phyloP scores from a whole-genome alignment of 805 yeast species.

The Candida ficus region DNA sequence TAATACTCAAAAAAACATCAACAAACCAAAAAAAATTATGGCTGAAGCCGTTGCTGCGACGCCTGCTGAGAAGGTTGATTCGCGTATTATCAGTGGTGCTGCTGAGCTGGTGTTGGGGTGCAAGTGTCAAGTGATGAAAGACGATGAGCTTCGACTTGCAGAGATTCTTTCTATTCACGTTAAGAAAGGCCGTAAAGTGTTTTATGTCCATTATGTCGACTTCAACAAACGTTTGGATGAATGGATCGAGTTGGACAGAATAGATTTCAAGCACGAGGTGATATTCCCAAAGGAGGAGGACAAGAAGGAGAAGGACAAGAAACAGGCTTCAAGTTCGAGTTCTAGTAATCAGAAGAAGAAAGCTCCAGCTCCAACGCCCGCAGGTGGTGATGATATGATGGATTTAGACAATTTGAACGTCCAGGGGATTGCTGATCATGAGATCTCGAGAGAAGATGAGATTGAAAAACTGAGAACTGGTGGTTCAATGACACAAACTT shows the following conservation, averaged over 20 bases:
- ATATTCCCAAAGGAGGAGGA: slow-evolving; percentile 61
- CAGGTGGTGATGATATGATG: slow-evolving; percentile 53
- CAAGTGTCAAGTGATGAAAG: slow-evolving; percentile 77
- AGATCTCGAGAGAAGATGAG: slow-evolving; percentile 83
- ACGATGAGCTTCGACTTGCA: slow-evolving; percentile 73
- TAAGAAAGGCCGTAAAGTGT: slow-evolving; percentile 71
- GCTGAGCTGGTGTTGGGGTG: slow-evolving; percentile 69
- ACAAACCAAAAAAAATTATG: too few species aligned
- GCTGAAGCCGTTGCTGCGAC: too few species aligned
- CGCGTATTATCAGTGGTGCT: slow-evolving; percentile 23
- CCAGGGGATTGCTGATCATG: slow-evolving; percentile 70
- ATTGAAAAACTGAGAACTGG: slow-evolving; percentile 85
- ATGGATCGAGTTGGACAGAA: slow-evolving; percentile 74
- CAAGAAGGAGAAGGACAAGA: slow-evolving; percentile 35
- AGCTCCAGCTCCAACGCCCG: slow-evolving; percentile 19
- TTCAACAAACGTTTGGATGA: slow-evolving; percentile 96
- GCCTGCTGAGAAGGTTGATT: slow-evolving; percentile 11
- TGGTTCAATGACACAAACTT: slow-evolving; percentile 96
- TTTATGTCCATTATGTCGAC: slow-evolving; percentile 91
- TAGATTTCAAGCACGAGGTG: slow-evolving; percentile 67
- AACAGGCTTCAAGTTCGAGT: slow-evolving; percentile 18
- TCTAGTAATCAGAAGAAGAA: slow-evolving; percentile 28
- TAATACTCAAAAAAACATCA: too few species aligned
- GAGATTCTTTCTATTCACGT: slow-evolving; percentile 76
- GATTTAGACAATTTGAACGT: slow-evolving; percentile 82